phyloP scores from a whole-genome alignment of 2,329 filamentous ascomycete genomes.

The Aspergillus melleus region DNA sequence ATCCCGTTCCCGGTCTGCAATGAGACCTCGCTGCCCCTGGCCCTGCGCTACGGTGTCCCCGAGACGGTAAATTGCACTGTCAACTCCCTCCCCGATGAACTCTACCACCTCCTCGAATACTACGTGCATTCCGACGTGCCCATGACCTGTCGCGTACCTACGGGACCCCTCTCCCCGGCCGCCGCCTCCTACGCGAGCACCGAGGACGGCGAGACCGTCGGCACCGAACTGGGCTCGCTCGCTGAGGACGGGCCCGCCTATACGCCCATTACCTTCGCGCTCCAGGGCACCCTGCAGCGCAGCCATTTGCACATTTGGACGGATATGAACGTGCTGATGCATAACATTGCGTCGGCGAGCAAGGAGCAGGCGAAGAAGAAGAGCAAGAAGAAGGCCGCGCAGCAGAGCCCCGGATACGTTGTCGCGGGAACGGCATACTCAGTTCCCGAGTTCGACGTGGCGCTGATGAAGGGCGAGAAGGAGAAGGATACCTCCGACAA shows the following conservation, averaged over 20 bases:
- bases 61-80: constrained; percentile 62
- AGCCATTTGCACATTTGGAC: constrained; percentile 90
- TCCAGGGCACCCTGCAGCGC: constrained; percentile 84
- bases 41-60: constrained; percentile 77
- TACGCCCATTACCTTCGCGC: constrained; percentile 82
- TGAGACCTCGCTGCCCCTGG: constrained; percentile 78
- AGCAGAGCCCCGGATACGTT: constrained; percentile 65
- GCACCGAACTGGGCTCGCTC: constrained; percentile 44
- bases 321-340: constrained; percentile 84
- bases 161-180: constrained; percentile 60
- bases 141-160: constrained; percentile 83
- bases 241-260: constrained; percentile 35
- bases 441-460: constrained; percentile 67
- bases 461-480: constrained; percentile 14
- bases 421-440: constrained; percentile 88
- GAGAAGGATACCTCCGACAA: constrained; percentile 6
- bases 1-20: constrained; percentile 88
- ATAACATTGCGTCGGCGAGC: constrained; percentile 45
- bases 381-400: constrained; percentile 49
- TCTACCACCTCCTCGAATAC: constrained; percentile 68
- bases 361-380: constrained; percentile 48
- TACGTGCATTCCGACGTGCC: constrained; percentile 97
- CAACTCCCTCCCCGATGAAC: constrained; percentile 52
- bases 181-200: constrained; percentile 24
- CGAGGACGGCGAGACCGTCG: constrained; percentile 34